phyloP scores from a whole-genome alignment of 2,329 filamentous ascomycete genomes.

The Leptographium wingfieldii region DNA sequence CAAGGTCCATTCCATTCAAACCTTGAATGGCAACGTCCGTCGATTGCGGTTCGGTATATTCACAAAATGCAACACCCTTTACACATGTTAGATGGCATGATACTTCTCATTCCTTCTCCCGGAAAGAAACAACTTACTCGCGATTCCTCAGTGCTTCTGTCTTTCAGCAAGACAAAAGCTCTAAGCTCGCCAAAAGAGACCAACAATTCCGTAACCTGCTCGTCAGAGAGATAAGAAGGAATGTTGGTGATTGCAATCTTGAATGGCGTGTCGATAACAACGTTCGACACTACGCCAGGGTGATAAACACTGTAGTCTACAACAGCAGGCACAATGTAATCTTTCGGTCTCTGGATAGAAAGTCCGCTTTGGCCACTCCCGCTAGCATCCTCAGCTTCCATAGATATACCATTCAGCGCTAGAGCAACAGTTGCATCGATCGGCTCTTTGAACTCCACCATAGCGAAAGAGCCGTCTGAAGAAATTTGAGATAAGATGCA shows the following conservation, averaged over 20 bases:
- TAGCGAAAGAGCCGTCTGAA: constrained; percentile 65
- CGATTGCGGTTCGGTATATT: constrained; percentile 66
- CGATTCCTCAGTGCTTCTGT: constrained; percentile 73
- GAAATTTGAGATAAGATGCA: constrained; percentile 76
- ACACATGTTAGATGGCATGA: not conserved
- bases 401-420: constrained; percentile 77
- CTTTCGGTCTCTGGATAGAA: constrained; percentile 76
- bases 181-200: constrained; percentile 88
- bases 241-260: constrained; percentile 92
- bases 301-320: constrained; percentile 62
- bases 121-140: constrained; percentile 44
- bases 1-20: constrained; percentile 85
- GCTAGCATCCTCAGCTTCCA: constrained; percentile 59
- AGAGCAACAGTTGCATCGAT: constrained; percentile 84
- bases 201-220: constrained; percentile 82
- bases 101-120: not conserved
- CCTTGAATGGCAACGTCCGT: constrained; percentile 84
- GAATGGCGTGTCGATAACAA: constrained; percentile 84
- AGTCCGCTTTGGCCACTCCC: constrained; percentile 42
- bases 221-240: constrained; percentile 74
- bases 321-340: constrained; percentile 85
- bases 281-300: constrained; percentile 61
- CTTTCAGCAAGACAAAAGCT: constrained; percentile 81
- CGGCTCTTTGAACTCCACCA: constrained; percentile 81
- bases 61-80: constrained; percentile 91